These are phyloP conservation scores for Gentiana macrophylla DNA, from an alignment of 257 asterid genomes.

Conservation along the genomic window DNA sequence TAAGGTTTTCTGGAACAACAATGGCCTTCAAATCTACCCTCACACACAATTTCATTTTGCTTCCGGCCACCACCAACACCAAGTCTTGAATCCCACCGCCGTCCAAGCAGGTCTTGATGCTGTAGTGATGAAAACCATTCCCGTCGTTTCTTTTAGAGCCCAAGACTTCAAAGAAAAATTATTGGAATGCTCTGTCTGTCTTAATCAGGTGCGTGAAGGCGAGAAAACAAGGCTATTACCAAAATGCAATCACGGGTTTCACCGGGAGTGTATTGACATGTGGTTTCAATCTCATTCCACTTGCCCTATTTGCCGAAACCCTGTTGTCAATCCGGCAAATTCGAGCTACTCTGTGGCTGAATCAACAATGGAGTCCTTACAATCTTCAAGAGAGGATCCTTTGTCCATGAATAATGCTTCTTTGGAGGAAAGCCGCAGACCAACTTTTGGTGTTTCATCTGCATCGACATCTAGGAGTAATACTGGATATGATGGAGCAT, in stretches of 20 bases:
- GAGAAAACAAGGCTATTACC: conserved; percentile 40
- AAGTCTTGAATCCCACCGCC: conserved; percentile 13
- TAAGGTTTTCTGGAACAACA: conserved; percentile 32
- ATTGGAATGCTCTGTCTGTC: conserved; percentile 70
- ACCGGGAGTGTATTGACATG: conserved; percentile 84
- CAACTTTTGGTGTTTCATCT: conserved; percentile 15
- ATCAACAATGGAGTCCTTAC: conserved; percentile 13
- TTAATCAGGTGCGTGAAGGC: conserved; percentile 48
- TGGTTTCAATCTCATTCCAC: conserved; percentile 93
- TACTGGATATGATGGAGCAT: conserved; percentile 21
- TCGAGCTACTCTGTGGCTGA: conserved; percentile 6
- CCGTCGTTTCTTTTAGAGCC: conserved; percentile 33
- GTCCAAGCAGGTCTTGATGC: conserved; percentile 53
- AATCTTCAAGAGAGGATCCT: conserved; percentile 26
- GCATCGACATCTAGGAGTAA: conserved; percentile 16
- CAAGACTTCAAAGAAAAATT: conserved; percentile 42
- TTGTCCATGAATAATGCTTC: conserved; percentile 53
- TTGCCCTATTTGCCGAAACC: conserved; percentile 74
- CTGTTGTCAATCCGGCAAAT: conserved; percentile 12
- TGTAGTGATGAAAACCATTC: conserved; percentile 48
- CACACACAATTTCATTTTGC: conserved; percentile 55
- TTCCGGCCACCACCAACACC: conserved; percentile 17
- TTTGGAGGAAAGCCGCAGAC: conserved; percentile 31
- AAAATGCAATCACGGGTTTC: conserved; percentile 51
- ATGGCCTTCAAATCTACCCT: conserved; percentile 63